Conservation (phyloP, 306 rosid species). For the Quercus robur region DNA sequence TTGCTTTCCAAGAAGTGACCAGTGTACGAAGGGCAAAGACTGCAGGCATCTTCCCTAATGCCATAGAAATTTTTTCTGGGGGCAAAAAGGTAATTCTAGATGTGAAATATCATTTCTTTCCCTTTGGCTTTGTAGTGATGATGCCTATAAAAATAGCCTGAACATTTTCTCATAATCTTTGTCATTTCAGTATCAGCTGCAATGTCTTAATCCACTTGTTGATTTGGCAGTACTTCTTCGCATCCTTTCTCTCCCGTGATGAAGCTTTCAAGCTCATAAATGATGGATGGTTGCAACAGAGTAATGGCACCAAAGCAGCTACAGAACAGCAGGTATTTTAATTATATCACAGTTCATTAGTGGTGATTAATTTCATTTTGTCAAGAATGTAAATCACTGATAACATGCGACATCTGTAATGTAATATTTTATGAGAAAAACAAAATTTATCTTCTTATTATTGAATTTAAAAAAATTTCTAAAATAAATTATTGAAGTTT, state of each 20-base stretch:
- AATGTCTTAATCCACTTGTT: constrained; percentile 24
- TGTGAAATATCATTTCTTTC: not conserved
- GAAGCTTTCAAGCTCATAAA: constrained; percentile 82
- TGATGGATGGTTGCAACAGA: constrained; percentile 73
- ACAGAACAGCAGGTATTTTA: constrained; percentile 57
- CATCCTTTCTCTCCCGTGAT: constrained; percentile 89
- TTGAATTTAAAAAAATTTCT: not conserved
- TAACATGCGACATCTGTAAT: not conserved
- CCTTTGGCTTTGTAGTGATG: constrained; percentile 15
- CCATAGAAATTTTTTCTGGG: constrained; percentile 77
- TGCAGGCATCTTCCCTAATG: constrained; percentile 95
- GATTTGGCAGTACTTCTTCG: constrained; percentile 81
- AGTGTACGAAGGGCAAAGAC: constrained; percentile 85
- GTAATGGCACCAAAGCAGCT: constrained; percentile 36
- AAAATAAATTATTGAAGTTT: not conserved
- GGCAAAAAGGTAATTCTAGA: constrained; percentile 60
- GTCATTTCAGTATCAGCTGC: constrained; percentile 21
- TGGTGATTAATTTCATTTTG: constrained; percentile 13
- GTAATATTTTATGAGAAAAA: not conserved
- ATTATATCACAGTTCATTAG: constrained; percentile 4
- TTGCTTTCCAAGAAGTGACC: constrained; percentile 77
- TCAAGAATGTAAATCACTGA: not conserved
- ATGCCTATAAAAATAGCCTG: constrained; percentile 12
- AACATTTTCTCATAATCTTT: constrained; percentile 4
- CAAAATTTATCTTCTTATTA: not conserved